Base-by-base conservation (phyloP, 352 stramenopile genomes). In the Lagenidium sp. region DNA sequence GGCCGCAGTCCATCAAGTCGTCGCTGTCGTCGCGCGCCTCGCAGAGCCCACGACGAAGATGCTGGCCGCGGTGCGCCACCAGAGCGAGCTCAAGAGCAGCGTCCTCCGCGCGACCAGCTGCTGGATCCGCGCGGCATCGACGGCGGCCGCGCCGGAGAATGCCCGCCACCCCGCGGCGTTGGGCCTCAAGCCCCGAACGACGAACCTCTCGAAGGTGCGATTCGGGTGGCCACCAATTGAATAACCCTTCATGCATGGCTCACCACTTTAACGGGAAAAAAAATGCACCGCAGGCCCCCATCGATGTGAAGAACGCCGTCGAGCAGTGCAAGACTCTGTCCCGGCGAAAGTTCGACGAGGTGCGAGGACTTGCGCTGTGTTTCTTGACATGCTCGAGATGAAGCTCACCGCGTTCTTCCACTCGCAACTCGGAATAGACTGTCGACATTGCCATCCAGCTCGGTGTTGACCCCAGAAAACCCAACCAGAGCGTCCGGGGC, bases 401-500 rank as follows among this genome's bases (percentile, higher is more conserved):
- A 8, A 32, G 28, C 15, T 8, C 22, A 36, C 53, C 41, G 20
- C 40, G 36, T 38, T 22, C 10, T 43, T 12, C 22, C 44, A 29
- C n/a, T n/a, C n/a, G n/a, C n/a, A n/a, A n/a, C n/a, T n/a, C n/a
- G n/a, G n/a, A n/a, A 30, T 31, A 91, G 75, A 91, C 82, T 15
- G 65, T 94, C 20, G 82, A 94, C 48, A 69, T 94, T 32, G 82
- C 80, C 18, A 47, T 94, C 29, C 78, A 90, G 57, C 60, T 94
- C 34, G 82, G 82, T 21, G 78, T 94, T 34, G 82, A 94, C 46
- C 82, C 82, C 26, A 60, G 82, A 44, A 94, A 94, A 63, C 82
- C 82, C 7, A 94, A 94, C 63, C 82, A 94, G 60, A 93, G 76
- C 39, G 80, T 94, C 46, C 78, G 82, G 25, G 78, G 82, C 15